A percentile compares a stretch with the other conserved stretches of the same genome.
Evolutionary conservation across 2,329 filamentous ascomycete species (phyloP).

Genomic region (Truncatella angustata): DNA sequence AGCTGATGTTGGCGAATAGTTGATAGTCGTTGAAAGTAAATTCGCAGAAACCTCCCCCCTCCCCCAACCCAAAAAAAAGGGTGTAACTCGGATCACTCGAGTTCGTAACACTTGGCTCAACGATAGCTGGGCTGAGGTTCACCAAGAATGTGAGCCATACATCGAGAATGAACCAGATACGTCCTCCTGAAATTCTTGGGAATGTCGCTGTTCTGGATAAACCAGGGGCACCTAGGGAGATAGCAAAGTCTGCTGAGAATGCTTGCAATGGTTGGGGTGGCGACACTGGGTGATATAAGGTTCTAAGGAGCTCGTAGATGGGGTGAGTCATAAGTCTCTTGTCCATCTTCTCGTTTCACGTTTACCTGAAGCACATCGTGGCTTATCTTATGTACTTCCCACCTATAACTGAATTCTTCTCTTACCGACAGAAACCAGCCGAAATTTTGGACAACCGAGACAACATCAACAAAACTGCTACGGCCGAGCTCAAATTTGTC

Average conservation of each 20-base stretch:
- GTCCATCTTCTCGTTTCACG: too few species aligned
- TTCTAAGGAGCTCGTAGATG: too few species aligned
- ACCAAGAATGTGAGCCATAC: conserved; percentile 63
- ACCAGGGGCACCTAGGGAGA: conserved; percentile 62
- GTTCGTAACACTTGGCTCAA: conserved; percentile 74
- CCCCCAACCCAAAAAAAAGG: too few species aligned
- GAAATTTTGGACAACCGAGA: too few species aligned
- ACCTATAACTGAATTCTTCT: too few species aligned
- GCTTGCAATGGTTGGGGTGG: conserved; percentile 49
- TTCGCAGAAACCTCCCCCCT: conserved; percentile 70
- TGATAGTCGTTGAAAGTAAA: conserved; percentile 58
- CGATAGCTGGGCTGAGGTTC: conserved; percentile 70
- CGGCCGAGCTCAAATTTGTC: too few species aligned
- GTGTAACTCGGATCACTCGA: conserved; percentile 60
- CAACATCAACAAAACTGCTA: too few species aligned
- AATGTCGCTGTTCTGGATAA: conserved; percentile 59
- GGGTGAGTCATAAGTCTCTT: too few species aligned
- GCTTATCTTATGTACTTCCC: too few species aligned
- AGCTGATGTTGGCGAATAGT: conserved; percentile 63
- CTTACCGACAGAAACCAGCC: too few species aligned
- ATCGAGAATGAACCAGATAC: conserved; percentile 69
- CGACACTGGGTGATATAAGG: conserved; percentile 62
- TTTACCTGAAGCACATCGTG: too few species aligned
- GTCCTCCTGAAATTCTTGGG: conserved; percentile 67
- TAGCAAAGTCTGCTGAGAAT: conserved; percentile 58